Percentiles rank a stretch among this genome's conserved stretches.
Evolutionary conservation across 441 rosid genomes (phyloP).

Genomic region (Erodium chrysanthum): DNA sequence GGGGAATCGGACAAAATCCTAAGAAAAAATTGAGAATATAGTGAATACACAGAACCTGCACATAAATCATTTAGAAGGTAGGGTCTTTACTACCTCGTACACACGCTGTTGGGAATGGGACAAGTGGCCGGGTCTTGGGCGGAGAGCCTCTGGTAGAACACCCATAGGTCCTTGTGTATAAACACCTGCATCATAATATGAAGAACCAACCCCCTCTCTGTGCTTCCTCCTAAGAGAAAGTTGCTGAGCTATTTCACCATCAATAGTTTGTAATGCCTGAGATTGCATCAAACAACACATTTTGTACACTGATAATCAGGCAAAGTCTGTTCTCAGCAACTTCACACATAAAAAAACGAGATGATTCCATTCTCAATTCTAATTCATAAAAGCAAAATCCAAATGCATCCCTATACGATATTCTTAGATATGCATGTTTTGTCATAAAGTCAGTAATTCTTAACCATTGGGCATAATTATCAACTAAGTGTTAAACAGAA

Average conservation of each 20-base stretch:
- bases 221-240: constrained; percentile 75
- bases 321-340: neutral
- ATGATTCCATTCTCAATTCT: neutral
- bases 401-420: neutral
- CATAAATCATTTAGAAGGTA: constrained; percentile 9
- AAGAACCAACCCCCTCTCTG: constrained; percentile 63
- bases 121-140: constrained; percentile 92
- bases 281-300: neutral
- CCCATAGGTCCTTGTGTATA: constrained; percentile 69
- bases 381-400: neutral
- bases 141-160: constrained; percentile 81
- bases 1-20: constrained; percentile 97
- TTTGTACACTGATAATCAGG: neutral
- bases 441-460: neutral
- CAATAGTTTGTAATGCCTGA: constrained; percentile 88
- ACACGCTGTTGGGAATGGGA: constrained; percentile 91
- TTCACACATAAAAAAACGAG: neutral
- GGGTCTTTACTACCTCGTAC: constrained; percentile 57
- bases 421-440: neutral
- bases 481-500: neutral
- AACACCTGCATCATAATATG: constrained; percentile 68
- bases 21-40: constrained; percentile 18
- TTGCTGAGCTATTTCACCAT: constrained; percentile 77
- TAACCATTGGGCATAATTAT: neutral
- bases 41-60: constrained; percentile 4